Evolutionary conservation across 2,329 filamentous ascomycete species (phyloP), one percentile per base, ranked within the genome.

Genomic region (Aspergillus quadricinctus): DNA sequence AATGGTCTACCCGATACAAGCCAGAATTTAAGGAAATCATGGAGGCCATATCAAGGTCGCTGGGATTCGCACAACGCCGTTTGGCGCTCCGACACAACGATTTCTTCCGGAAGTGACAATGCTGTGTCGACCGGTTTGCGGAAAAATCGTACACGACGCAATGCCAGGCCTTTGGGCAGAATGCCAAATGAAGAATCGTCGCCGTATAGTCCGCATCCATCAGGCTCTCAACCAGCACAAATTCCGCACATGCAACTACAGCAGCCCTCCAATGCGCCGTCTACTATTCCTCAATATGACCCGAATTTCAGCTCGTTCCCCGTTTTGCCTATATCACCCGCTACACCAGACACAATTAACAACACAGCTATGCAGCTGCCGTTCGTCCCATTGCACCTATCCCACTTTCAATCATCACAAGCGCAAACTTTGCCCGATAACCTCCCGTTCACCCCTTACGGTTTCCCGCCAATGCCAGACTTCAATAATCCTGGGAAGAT

Each of bases 1-100:
- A 41, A 49, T 10, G 41, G 45, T 14, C 51, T 43, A 25, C 37
- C 41, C 17, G 53, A 28, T 45, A 17, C 31, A 29, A 25, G 41
- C 41, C 29, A 51, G 23, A 48, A 56, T 37, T 28, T 41, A 1
- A 60, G 35, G 17, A 37, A 52, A 14, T 55, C 55, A 41, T 66
- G 64, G 64, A 59, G 61, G 31, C 63, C 64, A 2, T 62, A 62
- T 48, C 52, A 49, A 35, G 59, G 55, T 49, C 63, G 64, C 29
- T 64, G 63, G 63, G 57, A 54, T 29, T 48, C 56, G 7, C 64
- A 61, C 21, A 48, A 50, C n/a, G 45, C 53, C 9, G 41, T 50
- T 45, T 48, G 53, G 10, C 46, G 52, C 29, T 27, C 50, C n/a
- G 28, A 25, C 41, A 57, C 14, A n/a, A 8, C 19, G 23, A 17